Conservation (phyloP, 306 rosid genomes). For the Carpinus viminea region DNA sequence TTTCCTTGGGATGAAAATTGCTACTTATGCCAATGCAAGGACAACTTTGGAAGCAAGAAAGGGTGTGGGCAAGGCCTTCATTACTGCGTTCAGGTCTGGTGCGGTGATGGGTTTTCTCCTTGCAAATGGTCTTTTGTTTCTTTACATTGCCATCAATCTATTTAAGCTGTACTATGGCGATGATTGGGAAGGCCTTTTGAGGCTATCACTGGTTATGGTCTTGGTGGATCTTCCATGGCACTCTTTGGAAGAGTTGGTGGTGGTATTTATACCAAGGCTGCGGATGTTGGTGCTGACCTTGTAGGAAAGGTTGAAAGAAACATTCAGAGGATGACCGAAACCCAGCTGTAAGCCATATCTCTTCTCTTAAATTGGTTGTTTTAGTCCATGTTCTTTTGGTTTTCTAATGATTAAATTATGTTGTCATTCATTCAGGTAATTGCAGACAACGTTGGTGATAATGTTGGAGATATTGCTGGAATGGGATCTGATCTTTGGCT, state of each 20-base stretch:
- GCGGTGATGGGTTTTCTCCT: slow-evolving; percentile 87
- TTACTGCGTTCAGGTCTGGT: slow-evolving; percentile 74
- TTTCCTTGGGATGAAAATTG: slow-evolving; percentile 81
- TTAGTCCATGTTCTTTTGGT: background rate
- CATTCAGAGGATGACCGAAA: slow-evolving; percentile 85
- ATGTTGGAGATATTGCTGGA: slow-evolving; percentile 84
- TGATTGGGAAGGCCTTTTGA: slow-evolving; percentile 87
- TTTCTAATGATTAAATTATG: slow-evolving; percentile 7
- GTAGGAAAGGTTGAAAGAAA: slow-evolving; percentile 81
- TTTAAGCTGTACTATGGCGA: slow-evolving; percentile 74
- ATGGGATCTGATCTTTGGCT: slow-evolving; percentile 91
- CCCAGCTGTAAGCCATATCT: slow-evolving; percentile 66
- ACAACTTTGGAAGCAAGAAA: slow-evolving; percentile 83
- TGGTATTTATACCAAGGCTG: slow-evolving; percentile 83
- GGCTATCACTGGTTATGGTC: slow-evolving; percentile 85
- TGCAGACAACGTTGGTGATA: slow-evolving; percentile 88
- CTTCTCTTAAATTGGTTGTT: background rate
- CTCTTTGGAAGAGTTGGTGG: slow-evolving; percentile 83
- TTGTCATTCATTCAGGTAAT: slow-evolving; percentile 55
- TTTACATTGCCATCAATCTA: slow-evolving; percentile 63
- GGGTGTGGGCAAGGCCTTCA: slow-evolving; percentile 83
- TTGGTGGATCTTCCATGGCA: slow-evolving; percentile 88
- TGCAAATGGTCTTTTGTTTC: slow-evolving; percentile 82
- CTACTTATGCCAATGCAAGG: slow-evolving; percentile 86
- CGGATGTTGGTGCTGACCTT: slow-evolving; percentile 85